Evolutionary conservation across 305 asterid species (phyloP).

Genomic region (Fraxinus latifolia): DNA sequence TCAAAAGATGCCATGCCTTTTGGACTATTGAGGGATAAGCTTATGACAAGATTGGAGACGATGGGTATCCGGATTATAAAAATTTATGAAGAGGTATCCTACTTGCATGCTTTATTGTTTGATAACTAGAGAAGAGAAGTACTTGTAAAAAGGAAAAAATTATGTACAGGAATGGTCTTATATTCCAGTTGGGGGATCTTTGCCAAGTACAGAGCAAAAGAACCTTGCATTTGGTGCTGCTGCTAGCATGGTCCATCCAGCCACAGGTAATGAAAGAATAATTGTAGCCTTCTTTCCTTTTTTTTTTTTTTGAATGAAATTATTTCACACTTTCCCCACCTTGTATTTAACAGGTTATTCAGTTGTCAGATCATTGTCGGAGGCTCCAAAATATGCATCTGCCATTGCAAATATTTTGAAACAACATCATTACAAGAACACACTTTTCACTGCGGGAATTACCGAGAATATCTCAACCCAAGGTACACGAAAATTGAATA

Average conservation of each 20-base stretch:
- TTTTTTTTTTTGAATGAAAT: not conserved
- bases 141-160: not conserved
- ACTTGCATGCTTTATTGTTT: not conserved
- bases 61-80: conserved; percentile 73
- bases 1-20: conserved; percentile 96
- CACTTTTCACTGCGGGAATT: conserved; percentile 38
- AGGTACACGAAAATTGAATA: conserved; percentile 42
- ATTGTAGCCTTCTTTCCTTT: not conserved
- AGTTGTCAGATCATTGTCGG: conserved; percentile 89
- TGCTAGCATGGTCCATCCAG: conserved; percentile 99
- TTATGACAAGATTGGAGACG: conserved; percentile 74
- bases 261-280: conserved; percentile 60
- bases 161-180: conserved; percentile 87
- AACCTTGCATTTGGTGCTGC: conserved; percentile 99
- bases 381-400: conserved; percentile 91
- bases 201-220: conserved; percentile 89
- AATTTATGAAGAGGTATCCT: conserved; percentile 79
- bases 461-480: conserved; percentile 65
- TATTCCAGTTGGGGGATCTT: conserved; percentile 96
- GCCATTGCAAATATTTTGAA: conserved; percentile 68
- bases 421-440: conserved; percentile 40
- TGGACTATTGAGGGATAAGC: conserved; percentile 67
- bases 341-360: conserved; percentile 63
- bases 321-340: not conserved
- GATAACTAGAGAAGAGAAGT: too few species aligned